phyloP scores from a whole-genome alignment of 345 rosid genomes.

The Erysimum cheiranthoides region DNA sequence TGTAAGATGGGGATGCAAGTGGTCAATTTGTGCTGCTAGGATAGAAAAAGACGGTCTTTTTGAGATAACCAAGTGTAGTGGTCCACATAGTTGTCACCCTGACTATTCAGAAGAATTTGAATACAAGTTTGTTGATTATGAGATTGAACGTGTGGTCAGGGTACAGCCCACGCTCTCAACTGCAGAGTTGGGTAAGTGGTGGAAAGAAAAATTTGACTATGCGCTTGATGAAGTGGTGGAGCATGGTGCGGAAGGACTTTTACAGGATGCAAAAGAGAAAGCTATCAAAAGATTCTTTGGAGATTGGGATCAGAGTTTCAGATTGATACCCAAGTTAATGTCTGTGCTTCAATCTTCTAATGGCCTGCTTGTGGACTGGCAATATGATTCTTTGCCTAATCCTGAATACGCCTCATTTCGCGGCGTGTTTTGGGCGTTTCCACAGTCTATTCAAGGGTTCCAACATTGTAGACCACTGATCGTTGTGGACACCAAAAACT shows the following conservation, averaged over 20 bases:
- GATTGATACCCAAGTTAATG: constrained; percentile 20
- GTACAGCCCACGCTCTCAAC: not conserved
- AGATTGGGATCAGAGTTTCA: constrained; percentile 28
- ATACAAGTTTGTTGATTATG: not conserved
- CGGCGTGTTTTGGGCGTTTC: constrained; percentile 27
- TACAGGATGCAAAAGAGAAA: not conserved
- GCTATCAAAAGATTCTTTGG: constrained; percentile 12
- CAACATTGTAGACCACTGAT: constrained; percentile 26
- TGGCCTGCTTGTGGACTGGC: constrained; percentile 10
- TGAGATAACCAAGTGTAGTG: not conserved
- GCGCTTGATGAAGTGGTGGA: not conserved
- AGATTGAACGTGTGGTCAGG: not conserved
- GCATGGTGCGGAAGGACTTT: not conserved
- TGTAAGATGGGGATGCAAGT: not conserved
- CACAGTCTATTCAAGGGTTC: constrained; percentile 26
- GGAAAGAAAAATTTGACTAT: not conserved
- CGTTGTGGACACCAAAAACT: not conserved
- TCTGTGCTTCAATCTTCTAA: not conserved
- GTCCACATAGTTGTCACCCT: not conserved
- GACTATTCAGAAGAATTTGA: not conserved
- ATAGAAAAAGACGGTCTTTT: not conserved
- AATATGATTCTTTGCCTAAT: constrained; percentile 2
- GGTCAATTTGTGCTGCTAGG: not conserved
- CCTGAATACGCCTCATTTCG: not conserved
- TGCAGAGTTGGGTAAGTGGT: constrained; percentile 1